Percentiles rank a stretch among this genome's conserved stretches.
These are phyloP conservation scores for Proliferodiscus dingleyae DNA, from an alignment of 2,329 filamentous ascomycete genomes.

Conservation along the genomic window DNA sequence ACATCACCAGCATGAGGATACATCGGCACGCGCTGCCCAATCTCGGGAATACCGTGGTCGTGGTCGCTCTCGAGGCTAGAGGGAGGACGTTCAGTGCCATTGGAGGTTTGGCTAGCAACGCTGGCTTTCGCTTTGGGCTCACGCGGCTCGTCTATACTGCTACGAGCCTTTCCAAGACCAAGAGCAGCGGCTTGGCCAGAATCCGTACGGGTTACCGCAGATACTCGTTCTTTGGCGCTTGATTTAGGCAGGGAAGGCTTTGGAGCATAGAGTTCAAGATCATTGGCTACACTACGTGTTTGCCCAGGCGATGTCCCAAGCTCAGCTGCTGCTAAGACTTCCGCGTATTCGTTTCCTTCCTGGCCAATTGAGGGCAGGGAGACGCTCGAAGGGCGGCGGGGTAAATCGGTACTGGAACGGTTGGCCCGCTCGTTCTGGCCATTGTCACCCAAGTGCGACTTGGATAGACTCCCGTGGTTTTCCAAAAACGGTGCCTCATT, in stretches of 20 bases:
- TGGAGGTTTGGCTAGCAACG: slow-evolving; percentile 44
- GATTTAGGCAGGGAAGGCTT: slow-evolving; percentile 77
- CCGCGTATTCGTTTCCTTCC: slow-evolving; percentile 84
- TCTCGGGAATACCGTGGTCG: slow-evolving; percentile 88
- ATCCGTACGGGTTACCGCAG: slow-evolving; percentile 83
- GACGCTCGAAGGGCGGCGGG: slow-evolving; percentile 67
- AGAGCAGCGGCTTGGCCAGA: slow-evolving; percentile 81
- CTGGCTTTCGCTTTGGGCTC: slow-evolving; percentile 59
- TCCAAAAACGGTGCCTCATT: slow-evolving; percentile 59
- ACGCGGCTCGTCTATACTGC: slow-evolving; percentile 48
- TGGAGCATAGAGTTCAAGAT: slow-evolving; percentile 83
- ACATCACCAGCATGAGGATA: slow-evolving; percentile 89
- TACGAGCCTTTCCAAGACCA: slow-evolving; percentile 67
- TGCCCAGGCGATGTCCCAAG: slow-evolving; percentile 56
- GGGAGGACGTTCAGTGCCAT: slow-evolving; percentile 44
- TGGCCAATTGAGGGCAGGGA: slow-evolving; percentile 78
- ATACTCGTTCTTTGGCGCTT: slow-evolving; percentile 78
- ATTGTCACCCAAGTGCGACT: slow-evolving; percentile 35
- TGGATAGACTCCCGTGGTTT: slow-evolving; percentile 29
- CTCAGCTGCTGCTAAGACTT: slow-evolving; percentile 45
- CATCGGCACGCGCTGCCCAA: slow-evolving; percentile 91
- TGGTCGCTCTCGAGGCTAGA: slow-evolving; percentile 67
- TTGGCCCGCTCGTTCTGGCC: slow-evolving; percentile 33
- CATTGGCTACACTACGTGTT: slow-evolving; percentile 71
- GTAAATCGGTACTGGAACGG: slow-evolving; percentile 38